phyloP scores from a whole-genome alignment of 2,329 filamentous ascomycete species.

The Ophiostoma pallidulum region DNA sequence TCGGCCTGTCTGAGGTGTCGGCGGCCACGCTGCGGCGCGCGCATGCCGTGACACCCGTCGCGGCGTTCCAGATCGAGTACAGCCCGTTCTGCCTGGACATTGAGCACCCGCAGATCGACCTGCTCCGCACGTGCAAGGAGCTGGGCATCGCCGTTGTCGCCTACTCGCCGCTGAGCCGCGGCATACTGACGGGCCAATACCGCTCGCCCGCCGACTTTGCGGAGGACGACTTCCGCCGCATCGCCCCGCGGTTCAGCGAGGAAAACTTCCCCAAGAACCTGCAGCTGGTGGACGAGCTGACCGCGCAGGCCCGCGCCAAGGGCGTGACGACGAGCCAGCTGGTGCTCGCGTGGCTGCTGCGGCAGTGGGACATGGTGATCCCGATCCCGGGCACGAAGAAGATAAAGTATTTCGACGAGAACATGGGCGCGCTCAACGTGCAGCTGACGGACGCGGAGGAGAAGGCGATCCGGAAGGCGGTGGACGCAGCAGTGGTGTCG shows the following conservation, averaged over 20 bases:
- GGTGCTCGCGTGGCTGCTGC: conserved; percentile 45
- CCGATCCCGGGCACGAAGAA: conserved; percentile 29
- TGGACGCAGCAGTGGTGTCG: not conserved
- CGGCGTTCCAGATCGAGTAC: conserved; percentile 30
- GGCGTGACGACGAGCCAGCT: conserved; percentile 41
- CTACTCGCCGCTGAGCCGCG: conserved; percentile 33
- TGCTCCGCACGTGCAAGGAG: conserved; percentile 35
- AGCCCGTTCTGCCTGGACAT: conserved; percentile 47
- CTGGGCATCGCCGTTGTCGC: conserved; percentile 34
- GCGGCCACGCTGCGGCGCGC: conserved; percentile 42
- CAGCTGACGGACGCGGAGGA: conserved; percentile 12
- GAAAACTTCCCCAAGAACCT: conserved; percentile 42
- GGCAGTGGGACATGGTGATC: conserved; percentile 34
- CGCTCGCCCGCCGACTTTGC: conserved; percentile 16
- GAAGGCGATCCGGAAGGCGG: conserved; percentile 10
- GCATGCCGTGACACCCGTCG: conserved; percentile 38
- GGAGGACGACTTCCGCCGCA: conserved; percentile 11
- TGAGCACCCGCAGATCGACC: conserved; percentile 36
- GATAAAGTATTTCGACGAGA: conserved; percentile 24
- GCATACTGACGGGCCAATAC: conserved; percentile 31
- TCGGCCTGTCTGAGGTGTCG: conserved; percentile 46
- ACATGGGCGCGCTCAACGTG: conserved; percentile 21
- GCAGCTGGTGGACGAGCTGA: conserved; percentile 20
- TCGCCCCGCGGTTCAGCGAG: conserved; percentile 30
- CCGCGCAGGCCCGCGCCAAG: conserved; percentile 20